Conservation (phyloP, 2,329 filamentous ascomycete species). For the Aspergillus sp. region DNA sequence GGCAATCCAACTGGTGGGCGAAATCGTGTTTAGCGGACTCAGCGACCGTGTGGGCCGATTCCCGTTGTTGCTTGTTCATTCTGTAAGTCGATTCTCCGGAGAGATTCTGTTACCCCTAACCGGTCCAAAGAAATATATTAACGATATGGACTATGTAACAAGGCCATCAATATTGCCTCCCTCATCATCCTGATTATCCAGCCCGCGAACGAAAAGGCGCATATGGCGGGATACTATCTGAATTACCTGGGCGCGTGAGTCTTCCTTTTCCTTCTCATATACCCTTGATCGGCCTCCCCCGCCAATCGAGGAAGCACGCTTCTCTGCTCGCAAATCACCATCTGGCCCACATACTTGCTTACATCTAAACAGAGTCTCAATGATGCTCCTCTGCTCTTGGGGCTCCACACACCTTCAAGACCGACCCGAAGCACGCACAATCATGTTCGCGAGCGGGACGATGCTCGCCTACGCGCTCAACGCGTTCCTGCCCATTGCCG, state of each 20-base stretch:
- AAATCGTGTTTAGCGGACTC: constrained; percentile 10
- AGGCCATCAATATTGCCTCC: constrained; percentile 12
- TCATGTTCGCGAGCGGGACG: constrained; percentile 14
- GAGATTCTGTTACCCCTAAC: too few species aligned
- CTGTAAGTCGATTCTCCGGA: background rate
- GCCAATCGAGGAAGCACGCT: rapidly evolving
- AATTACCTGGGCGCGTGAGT: constrained; percentile 15
- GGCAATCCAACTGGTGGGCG: constrained; percentile 10
- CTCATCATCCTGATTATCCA: constrained; percentile 9
- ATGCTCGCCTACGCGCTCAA: constrained; percentile 13
- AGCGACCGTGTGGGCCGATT: constrained; percentile 5
- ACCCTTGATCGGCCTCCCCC: background rate
- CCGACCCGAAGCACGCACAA: constrained; percentile 12
- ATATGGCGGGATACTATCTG: constrained; percentile 19
- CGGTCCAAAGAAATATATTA: too few species aligned
- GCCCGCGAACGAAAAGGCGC: constrained; percentile 7
- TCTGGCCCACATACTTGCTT: background rate
- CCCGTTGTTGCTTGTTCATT: background rate
- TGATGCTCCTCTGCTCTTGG: constrained; percentile 17
- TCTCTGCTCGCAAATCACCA: background rate
- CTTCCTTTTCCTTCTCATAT: background rate
- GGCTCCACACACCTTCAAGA: constrained; percentile 12
- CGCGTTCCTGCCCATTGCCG: constrained; percentile 14
- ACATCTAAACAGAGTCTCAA: background rate
- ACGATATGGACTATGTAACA: background rate